These are phyloP conservation scores for Dictyostelium firmibasis DNA, from an alignment of 78 protist species.

Conservation along the genomic window DNA sequence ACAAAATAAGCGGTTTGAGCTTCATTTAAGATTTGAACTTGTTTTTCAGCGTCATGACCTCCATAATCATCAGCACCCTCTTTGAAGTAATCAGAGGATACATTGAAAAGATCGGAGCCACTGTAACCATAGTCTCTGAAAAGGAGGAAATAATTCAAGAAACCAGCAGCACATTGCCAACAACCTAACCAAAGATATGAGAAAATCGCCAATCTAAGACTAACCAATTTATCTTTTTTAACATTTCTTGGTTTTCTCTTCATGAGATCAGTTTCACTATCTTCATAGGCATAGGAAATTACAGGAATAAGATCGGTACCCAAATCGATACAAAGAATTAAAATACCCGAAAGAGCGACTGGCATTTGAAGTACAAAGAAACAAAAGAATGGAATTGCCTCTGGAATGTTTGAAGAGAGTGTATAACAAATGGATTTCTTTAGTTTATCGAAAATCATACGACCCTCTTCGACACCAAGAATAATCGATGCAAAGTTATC, in stretches of 20 bases:
- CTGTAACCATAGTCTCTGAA: constrained; percentile 76
- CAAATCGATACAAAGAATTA: constrained; percentile 94
- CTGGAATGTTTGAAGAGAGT: constrained; percentile 94
- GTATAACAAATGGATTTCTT: constrained; percentile 96
- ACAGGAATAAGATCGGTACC: constrained; percentile 98
- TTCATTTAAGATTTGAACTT: not conserved
- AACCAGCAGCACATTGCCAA: constrained; percentile 89
- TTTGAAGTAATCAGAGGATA: not conserved
- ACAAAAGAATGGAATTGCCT: constrained; percentile 93
- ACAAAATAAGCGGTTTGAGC: constrained; percentile 93
- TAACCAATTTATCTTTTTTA: constrained; percentile 87
- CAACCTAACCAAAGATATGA: constrained; percentile 90
- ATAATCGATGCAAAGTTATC: constrained; percentile 99
- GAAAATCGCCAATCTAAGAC: constrained; percentile 70
- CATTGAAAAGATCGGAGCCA: constrained; percentile 26
- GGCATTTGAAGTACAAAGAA: constrained; percentile 92
- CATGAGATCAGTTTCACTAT: constrained; percentile 95
- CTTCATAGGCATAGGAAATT: constrained; percentile 94
- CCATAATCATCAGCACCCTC: not conserved
- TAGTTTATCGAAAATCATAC: constrained; percentile 96
- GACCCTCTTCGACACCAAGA: constrained; percentile 94
- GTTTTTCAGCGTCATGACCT: not conserved
- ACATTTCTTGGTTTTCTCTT: constrained; percentile 91
- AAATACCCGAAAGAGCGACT: constrained; percentile 87
- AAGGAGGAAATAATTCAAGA: constrained; percentile 74